A percentile compares a stretch with the other conserved stretches of the same genome.
Evolutionary conservation across 2,329 filamentous ascomycete genomes (phyloP).

Genomic region (Xylaria sp.): DNA sequence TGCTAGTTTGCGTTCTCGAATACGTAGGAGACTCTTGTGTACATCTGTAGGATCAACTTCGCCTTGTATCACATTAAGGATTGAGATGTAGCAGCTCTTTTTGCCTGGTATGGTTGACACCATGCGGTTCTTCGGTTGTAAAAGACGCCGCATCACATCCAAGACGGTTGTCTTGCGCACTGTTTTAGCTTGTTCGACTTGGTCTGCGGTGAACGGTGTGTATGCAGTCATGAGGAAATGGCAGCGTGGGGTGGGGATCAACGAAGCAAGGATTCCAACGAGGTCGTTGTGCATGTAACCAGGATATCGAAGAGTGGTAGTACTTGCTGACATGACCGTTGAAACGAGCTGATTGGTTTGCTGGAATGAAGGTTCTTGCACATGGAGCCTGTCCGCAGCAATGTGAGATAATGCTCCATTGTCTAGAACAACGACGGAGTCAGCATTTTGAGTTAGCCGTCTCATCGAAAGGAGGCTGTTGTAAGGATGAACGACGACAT

Average conservation of each 20-base stretch:
- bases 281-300: constrained; percentile 99
- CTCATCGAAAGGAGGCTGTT: constrained; percentile 95
- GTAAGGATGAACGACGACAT: constrained; percentile 98
- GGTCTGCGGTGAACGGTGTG: constrained; percentile 96
- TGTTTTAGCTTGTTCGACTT: constrained; percentile 95
- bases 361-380: constrained; percentile 94
- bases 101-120: constrained; percentile 95
- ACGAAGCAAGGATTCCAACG: constrained; percentile 92
- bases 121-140: constrained; percentile 99
- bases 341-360: constrained; percentile 98
- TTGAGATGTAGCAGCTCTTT: constrained; percentile 98
- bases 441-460: constrained; percentile 91
- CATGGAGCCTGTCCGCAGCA: constrained; percentile 91
- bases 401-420: constrained; percentile 95
- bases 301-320: constrained; percentile 94
- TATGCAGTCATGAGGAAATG: constrained; percentile 99
- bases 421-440: constrained; percentile 96
- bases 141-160: constrained; percentile 93
- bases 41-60: constrained; percentile 98
- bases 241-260: constrained; percentile 95
- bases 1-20: constrained; percentile 90
- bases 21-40: constrained; percentile 96
- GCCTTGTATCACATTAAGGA: constrained; percentile 98
- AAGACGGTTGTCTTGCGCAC: constrained; percentile 97
- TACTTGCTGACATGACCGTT: constrained; percentile 98